These are phyloP conservation scores for Actinidia chinensis DNA, from an alignment of 179 eudicot genomes.

Conservation along the genomic window DNA sequence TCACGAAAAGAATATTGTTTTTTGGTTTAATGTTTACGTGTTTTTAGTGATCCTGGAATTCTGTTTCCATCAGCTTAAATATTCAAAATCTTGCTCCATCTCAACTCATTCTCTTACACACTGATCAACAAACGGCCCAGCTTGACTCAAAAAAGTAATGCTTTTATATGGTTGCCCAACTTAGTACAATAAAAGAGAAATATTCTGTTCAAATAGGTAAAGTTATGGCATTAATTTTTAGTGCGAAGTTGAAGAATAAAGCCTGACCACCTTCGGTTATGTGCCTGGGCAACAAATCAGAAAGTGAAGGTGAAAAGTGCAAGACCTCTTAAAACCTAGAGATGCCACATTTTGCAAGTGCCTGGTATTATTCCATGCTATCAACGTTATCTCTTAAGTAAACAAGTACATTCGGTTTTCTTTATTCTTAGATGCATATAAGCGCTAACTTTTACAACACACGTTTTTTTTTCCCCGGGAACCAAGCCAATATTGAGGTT, in stretches of 20 bases:
- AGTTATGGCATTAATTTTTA: neutral
- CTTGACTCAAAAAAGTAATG: neutral
- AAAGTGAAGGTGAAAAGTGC: neutral
- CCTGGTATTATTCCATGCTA: neutral
- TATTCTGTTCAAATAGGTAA: neutral
- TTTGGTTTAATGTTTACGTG: too few relatives aligned
- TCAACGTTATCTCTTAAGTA: neutral
- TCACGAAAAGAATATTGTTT: too few relatives aligned
- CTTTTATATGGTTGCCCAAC: neutral
- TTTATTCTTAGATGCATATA: neutral
- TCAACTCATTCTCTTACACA: neutral
- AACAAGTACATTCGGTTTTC: neutral
- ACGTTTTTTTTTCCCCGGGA: neutral
- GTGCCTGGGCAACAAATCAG: neutral
- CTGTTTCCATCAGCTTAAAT: conserved; percentile 1
- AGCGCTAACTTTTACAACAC: neutral
- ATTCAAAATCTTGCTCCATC: neutral
- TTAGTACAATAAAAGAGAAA: neutral
- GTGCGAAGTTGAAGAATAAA: conserved; percentile 8
- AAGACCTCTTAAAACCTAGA: neutral
- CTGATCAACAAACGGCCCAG: neutral
- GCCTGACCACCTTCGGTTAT: neutral
- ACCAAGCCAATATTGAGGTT: conserved; percentile 1
- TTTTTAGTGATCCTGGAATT: too few relatives aligned
- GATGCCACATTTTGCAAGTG: neutral